A percentile compares a stretch with the other conserved stretches of the same genome.
Evolutionary conservation across 2,329 filamentous ascomycete genomes (phyloP).

Genomic region (Calonectria naviculata): DNA sequence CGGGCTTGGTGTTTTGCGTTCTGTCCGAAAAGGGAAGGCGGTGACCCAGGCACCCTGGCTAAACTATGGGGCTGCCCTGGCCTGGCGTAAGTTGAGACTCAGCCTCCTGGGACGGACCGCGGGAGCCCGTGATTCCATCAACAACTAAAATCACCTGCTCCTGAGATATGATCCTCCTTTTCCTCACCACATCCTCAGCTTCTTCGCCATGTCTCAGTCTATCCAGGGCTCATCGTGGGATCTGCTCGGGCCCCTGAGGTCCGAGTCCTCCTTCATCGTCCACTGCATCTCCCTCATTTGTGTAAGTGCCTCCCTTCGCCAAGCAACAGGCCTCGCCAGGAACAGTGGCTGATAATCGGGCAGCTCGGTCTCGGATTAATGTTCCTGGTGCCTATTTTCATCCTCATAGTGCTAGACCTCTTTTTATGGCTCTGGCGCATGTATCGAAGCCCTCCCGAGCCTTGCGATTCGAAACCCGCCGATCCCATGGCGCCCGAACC

Average conservation of each 20-base stretch:
- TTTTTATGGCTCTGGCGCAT: constrained; percentile 63
- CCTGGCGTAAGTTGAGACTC: constrained; percentile 12
- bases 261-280: constrained; percentile 46
- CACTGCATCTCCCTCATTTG: constrained; percentile 51
- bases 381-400: constrained; percentile 57
- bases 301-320: constrained; percentile 42
- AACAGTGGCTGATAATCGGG: constrained; percentile 28
- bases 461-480: constrained; percentile 26
- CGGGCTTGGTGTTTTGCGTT: constrained; percentile 23
- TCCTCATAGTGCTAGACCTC: constrained; percentile 63
- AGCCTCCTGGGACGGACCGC: constrained; percentile 26
- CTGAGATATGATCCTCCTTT: constrained; percentile 36
- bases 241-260: constrained; percentile 38
- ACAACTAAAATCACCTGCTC: constrained; percentile 33
- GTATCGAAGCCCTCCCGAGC: constrained; percentile 28
- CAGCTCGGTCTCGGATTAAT: constrained; percentile 58
- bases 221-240: constrained; percentile 38
- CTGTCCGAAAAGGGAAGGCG: constrained; percentile 38
- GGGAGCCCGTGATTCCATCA: constrained; percentile 34
- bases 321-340: constrained; percentile 7
- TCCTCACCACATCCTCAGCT: constrained; percentile 27
- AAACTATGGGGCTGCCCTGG: constrained; percentile 1
- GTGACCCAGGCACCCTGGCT: constrained; percentile 29
- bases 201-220: constrained; percentile 40
- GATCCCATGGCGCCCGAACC: constrained; percentile 29